phyloP scores from a whole-genome alignment of 2,329 filamentous ascomycete species.

The Ophiostoma ips region DNA sequence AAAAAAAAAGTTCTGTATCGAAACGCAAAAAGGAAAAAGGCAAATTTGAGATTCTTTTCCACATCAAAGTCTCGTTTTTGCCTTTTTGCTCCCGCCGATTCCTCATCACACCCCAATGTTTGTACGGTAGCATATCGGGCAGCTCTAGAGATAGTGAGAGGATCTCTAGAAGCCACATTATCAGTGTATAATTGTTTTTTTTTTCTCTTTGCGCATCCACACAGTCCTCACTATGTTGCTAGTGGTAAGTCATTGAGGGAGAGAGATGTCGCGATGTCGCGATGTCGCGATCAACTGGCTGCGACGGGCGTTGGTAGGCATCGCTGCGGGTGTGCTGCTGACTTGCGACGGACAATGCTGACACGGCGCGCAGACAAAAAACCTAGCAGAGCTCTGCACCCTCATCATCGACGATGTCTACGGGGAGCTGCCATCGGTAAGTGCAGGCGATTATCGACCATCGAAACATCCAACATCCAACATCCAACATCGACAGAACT shows the following conservation, averaged over 20 bases:
- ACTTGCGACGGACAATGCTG: too few relatives aligned
- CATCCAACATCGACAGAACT: neutral
- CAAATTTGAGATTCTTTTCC: neutral
- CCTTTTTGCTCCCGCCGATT: neutral
- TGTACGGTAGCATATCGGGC: conserved; percentile 52
- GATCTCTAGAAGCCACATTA: conserved; percentile 55
- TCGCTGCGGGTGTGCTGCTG: too few relatives aligned
- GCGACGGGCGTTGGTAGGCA: too few relatives aligned
- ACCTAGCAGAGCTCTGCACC: conserved; percentile 75
- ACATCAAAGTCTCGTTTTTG: too few relatives aligned
- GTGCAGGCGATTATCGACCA: too few relatives aligned
- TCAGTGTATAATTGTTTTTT: conserved; percentile 13
- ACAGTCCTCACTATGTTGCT: conserved; percentile 23
- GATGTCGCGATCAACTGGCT: neutral
- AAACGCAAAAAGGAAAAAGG: conserved; percentile 1
- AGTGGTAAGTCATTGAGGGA: conserved; percentile 18
- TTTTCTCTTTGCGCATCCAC: too few relatives aligned
- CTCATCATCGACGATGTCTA: conserved; percentile 80
- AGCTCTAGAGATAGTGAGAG: conserved; percentile 69
- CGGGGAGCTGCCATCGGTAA: conserved; percentile 82
- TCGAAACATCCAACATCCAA: neutral
- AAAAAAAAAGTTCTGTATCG: conserved; percentile 10
- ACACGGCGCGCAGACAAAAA: conserved; percentile 41
- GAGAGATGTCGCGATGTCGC: neutral
- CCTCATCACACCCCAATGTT: conserved; percentile 34